These are phyloP conservation scores for Castanospermum australe DNA, from an alignment of 306 rosid species.

Conservation along the genomic window DNA sequence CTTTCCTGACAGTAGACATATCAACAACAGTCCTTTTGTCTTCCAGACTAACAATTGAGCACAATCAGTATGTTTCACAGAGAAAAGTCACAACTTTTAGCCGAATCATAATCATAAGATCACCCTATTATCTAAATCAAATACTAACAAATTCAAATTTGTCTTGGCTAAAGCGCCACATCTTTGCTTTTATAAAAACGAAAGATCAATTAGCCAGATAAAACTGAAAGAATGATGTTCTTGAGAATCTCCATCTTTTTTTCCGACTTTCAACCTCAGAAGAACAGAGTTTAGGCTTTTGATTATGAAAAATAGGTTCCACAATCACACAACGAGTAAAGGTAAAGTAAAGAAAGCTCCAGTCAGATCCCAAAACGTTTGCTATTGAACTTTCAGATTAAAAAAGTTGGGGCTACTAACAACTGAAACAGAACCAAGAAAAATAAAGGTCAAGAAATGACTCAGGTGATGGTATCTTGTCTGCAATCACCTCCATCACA, in stretches of 20 bases:
- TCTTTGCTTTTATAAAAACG: background rate
- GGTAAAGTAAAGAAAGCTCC: background rate
- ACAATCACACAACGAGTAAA: background rate
- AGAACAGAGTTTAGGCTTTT: background rate
- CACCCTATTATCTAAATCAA: background rate
- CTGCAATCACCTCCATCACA: background rate
- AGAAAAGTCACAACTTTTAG: background rate
- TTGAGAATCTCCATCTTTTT: background rate
- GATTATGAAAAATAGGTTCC: background rate
- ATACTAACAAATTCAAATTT: background rate
- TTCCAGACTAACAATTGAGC: background rate
- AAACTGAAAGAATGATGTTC: background rate
- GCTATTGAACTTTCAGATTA: background rate
- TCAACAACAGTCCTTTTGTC: background rate
- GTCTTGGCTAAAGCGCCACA: background rate
- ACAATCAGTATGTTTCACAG: background rate
- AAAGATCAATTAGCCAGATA: background rate
- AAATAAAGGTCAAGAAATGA: background rate
- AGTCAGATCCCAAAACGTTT: background rate
- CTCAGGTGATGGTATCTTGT: background rate
- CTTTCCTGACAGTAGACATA: slow-evolving; percentile 14
- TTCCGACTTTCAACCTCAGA: background rate
- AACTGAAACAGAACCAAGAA: background rate
- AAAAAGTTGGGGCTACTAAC: background rate
- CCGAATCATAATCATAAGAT: background rate